Evolutionary conservation across 2,329 filamentous ascomycete genomes (phyloP).

Genomic region (Rhinocladiella similis): DNA sequence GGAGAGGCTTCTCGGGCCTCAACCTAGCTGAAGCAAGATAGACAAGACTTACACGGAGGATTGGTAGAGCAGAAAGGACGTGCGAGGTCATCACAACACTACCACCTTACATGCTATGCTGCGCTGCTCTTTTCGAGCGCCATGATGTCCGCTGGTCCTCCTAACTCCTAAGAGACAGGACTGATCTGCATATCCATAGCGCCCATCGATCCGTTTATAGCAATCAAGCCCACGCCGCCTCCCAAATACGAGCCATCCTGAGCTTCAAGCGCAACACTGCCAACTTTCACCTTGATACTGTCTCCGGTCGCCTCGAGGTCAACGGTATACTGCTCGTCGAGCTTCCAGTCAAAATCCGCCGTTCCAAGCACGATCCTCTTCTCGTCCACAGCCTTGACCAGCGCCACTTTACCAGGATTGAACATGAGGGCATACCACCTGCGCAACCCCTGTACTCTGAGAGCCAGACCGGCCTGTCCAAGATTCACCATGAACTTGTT

Average conservation of each 20-base stretch:
- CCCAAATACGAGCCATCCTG: not conserved
- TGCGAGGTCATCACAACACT: too few relatives aligned
- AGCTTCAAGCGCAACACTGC: not conserved
- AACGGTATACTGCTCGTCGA: not conserved
- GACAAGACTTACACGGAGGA: too few relatives aligned
- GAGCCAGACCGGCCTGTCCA: not conserved
- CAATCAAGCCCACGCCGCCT: constrained; percentile 2
- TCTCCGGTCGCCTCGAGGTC: not conserved
- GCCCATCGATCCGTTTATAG: not conserved
- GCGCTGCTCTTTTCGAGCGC: too few relatives aligned
- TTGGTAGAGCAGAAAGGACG: too few relatives aligned
- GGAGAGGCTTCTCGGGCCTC: too few relatives aligned
- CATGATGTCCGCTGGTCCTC: too few relatives aligned
- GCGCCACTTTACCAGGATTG: not conserved
- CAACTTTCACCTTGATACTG: not conserved
- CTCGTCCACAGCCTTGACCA: constrained; percentile 6
- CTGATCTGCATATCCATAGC: not conserved
- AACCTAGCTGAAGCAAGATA: too few relatives aligned
- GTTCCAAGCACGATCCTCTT: constrained; percentile 1
- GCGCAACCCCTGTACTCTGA: not conserved
- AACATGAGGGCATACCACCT: constrained; percentile 1
- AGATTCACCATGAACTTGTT: constrained; percentile 3
- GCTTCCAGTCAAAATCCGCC: not conserved
- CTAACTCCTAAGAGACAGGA: not conserved
- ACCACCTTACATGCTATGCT: too few relatives aligned